phyloP scores from a whole-genome alignment of 192 early-diverging fungal species.

The Rhizoclosmatium sp. region DNA sequence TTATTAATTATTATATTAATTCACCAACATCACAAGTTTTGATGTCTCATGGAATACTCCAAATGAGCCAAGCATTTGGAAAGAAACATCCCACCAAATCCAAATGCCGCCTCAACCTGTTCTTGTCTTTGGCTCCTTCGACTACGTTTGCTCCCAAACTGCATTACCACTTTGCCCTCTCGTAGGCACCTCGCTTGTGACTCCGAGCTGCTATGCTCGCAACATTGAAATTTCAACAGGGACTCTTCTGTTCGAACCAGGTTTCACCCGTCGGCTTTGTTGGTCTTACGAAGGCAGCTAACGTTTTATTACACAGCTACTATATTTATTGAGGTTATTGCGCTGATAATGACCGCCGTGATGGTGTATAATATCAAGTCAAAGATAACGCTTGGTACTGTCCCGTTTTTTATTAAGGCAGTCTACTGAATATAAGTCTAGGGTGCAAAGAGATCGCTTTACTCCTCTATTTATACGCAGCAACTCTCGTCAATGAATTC shows the following conservation, averaged over 20 bases:
- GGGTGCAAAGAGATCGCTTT: conserved; percentile 94
- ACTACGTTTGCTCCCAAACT: conserved; percentile 81
- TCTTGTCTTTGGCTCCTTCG: conserved; percentile 79
- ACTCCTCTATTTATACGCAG: conserved; percentile 92
- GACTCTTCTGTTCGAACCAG: conserved; percentile 84
- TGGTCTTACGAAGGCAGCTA: not conserved
- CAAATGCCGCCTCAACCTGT: conserved; percentile 1
- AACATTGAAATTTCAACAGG: conserved; percentile 81
- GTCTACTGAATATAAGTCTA: conserved; percentile 21
- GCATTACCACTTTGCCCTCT: conserved; percentile 87
- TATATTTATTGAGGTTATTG: conserved; percentile 86
- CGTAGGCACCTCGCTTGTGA: conserved; percentile 78
- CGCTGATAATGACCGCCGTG: conserved; percentile 90
- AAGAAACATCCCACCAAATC: not conserved
- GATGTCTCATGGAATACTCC: not conserved
- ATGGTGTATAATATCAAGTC: conserved; percentile 96
- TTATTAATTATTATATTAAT: too few relatives aligned
- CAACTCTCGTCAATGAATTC: conserved; percentile 82
- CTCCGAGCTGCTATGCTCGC: conserved; percentile 90
- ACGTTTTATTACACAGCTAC: conserved; percentile 61
- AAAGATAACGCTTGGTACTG: conserved; percentile 1
- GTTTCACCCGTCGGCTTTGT: not conserved
- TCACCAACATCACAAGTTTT: too few relatives aligned
- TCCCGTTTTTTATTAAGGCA: too few relatives aligned
- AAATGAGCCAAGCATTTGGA: not conserved